These are phyloP conservation scores for Cryptosporidium sp. DNA, from an alignment of 169 alveolate genomes.

Conservation along the genomic window DNA sequence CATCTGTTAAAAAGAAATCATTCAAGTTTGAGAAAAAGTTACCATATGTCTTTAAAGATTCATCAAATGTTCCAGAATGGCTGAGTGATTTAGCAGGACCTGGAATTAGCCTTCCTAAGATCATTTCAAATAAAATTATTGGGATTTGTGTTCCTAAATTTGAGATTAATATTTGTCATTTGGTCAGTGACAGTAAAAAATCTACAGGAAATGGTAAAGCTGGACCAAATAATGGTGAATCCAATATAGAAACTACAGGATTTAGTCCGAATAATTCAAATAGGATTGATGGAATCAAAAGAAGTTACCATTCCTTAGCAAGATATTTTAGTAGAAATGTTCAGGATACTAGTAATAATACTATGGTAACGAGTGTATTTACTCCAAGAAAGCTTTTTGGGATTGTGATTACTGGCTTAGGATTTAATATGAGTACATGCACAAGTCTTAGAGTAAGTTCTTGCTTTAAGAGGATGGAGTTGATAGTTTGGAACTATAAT, in stretches of 20 bases:
- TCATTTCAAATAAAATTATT: constrained; percentile 35
- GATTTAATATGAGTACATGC: constrained; percentile 54
- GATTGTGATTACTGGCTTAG: constrained; percentile 17
- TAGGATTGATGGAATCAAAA: background rate
- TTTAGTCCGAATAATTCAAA: background rate
- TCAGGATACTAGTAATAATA: background rate
- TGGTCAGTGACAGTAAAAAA: constrained; percentile 5
- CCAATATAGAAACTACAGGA: background rate
- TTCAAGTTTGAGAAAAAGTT: constrained; percentile 45
- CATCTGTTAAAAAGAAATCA: background rate
- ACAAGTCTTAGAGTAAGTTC: constrained; percentile 52
- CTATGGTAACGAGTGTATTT: background rate
- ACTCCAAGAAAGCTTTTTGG: constrained; percentile 63
- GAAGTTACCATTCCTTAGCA: background rate
- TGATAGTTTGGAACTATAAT: constrained; percentile 55
- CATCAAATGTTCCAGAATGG: constrained; percentile 48
- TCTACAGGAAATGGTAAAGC: background rate
- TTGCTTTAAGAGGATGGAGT: constrained; percentile 45
- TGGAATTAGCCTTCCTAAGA: constrained; percentile 65
- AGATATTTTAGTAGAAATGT: background rate
- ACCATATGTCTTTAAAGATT: constrained; percentile 30
- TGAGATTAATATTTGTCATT: constrained; percentile 59
- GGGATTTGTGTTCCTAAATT: constrained; percentile 53
- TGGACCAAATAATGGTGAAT: background rate
- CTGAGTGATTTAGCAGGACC: constrained; percentile 56